Evolutionary conservation across 1,284 basidiomycete species (phyloP), one percentile per base, ranked within the genome.

Genomic region (Testicularia cyperi): DNA sequence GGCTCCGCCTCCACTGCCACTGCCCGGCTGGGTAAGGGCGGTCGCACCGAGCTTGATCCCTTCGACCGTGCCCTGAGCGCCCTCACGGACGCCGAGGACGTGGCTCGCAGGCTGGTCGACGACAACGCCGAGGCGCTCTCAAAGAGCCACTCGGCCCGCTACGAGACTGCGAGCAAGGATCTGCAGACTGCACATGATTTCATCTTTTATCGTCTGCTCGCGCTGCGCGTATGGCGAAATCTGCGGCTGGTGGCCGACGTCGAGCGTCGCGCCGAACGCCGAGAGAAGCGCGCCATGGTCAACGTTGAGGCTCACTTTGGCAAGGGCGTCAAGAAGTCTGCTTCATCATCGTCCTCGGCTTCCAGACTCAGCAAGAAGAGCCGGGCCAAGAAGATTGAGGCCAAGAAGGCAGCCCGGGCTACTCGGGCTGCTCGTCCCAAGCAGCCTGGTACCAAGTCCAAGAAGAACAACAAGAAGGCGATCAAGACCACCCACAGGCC

Each of bases 41-140:
- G 66, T 15, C 54, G 52, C 22, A 68, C 61, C 32, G 60, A 65
- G 46, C 55, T 70, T 19, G 73, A 73, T 33, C 71, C 72, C 26
- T 76, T 67, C 53, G 74, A 76, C 42, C 65, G 67, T 27, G 66
- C 69, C 6, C 61, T 76, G 12, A 65, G 53, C 31, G 69, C 74
- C 18, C 54, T 74, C 18, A 65, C 65, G 13, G 72, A 74, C 27
- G 74, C 72, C 32, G 70, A 73, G 38, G 61, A 65, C 16, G 42
- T 70, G 4, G 68, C 66, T 5, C 70, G 69, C 32, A 53, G 49
- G 28, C 55, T 76, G 6, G 69, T 76, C 29, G 67, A 69, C 5
- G 74, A 76, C 34, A 73, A 76, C 37, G 57, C 60, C 28, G 67
- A 65, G 26, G 72, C 74, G 14, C 60, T 76, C 31, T 48, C 65